These are phyloP conservation scores for Hypomontagnella monticulosa DNA, from an alignment of 495 filamentous ascomycete species.

Conservation along the genomic window DNA sequence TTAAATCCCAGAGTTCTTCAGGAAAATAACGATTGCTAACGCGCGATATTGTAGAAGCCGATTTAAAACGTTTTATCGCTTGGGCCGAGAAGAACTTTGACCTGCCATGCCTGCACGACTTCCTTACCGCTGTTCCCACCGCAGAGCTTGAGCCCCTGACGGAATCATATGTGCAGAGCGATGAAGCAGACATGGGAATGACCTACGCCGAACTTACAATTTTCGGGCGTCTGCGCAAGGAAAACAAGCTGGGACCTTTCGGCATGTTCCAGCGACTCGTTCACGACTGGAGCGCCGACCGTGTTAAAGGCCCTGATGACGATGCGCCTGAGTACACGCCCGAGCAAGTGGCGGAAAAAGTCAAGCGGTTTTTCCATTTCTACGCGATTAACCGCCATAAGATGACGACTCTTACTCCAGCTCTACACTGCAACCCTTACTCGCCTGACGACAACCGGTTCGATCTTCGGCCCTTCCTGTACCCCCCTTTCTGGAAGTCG, in stretches of 20 bases:
- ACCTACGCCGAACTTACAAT: constrained; percentile 65
- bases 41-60: constrained; percentile 48
- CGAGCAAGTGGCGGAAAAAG: constrained; percentile 65
- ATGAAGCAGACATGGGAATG: constrained; percentile 68
- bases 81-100: constrained; percentile 71
- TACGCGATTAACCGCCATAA: constrained; percentile 72
- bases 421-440: constrained; percentile 51
- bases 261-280: constrained; percentile 75
- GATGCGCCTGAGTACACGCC: constrained; percentile 47
- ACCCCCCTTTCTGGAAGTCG: constrained; percentile 57
- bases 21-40: constrained; percentile 3
- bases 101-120: constrained; percentile 76
- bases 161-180: constrained; percentile 68
- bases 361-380: constrained; percentile 73
- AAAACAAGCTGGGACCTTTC: constrained; percentile 76
- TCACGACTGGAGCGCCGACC: constrained; percentile 71
- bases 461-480: constrained; percentile 59
- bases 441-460: constrained; percentile 55
- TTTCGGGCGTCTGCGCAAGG: constrained; percentile 73
- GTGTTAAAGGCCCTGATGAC: constrained; percentile 42
- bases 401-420: constrained; percentile 71
- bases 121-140: constrained; percentile 79
- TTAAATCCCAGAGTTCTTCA: neutral
- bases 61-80: constrained; percentile 80
- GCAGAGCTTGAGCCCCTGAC: constrained; percentile 88